These are phyloP conservation scores for Stellera chamaejasme DNA, from an alignment of 345 rosid species.

Conservation along the genomic window DNA sequence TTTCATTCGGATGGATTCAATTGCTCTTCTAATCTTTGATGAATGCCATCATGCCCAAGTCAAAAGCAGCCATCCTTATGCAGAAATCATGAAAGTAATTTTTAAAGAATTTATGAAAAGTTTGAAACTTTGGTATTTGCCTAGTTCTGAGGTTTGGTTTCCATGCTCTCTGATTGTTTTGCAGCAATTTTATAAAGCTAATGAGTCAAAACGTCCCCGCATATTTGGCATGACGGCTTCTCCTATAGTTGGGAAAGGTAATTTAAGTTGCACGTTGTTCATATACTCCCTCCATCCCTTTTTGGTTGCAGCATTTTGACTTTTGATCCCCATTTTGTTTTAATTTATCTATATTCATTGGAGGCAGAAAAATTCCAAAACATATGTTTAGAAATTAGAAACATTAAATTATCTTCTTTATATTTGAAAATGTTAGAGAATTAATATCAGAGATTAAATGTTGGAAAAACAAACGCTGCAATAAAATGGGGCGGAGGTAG, in stretches of 20 bases:
- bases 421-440: no score
- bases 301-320: no score
- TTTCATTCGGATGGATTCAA: constrained; percentile 79
- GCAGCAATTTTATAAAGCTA: constrained; percentile 60
- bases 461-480: no score
- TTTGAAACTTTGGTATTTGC: background rate
- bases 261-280: constrained; percentile 8
- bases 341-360: no score
- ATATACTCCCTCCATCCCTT: background rate
- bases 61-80: constrained; percentile 78
- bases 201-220: constrained; percentile 48
- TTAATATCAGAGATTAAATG: no score
- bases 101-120: constrained; percentile 11
- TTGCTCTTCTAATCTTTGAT: constrained; percentile 83
- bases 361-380: no score
- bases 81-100: constrained; percentile 83
- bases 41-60: constrained; percentile 97
- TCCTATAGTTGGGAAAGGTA: constrained; percentile 94
- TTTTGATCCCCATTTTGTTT: no score
- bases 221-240: constrained; percentile 99
- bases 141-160: constrained; percentile 11
- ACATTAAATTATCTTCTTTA: no score
- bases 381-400: no score
- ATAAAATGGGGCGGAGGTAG: no score
- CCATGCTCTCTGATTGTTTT: constrained; percentile 14